phyloP scores from a whole-genome alignment of 2,329 filamentous ascomycete genomes.

The Epichloe amarillans region DNA sequence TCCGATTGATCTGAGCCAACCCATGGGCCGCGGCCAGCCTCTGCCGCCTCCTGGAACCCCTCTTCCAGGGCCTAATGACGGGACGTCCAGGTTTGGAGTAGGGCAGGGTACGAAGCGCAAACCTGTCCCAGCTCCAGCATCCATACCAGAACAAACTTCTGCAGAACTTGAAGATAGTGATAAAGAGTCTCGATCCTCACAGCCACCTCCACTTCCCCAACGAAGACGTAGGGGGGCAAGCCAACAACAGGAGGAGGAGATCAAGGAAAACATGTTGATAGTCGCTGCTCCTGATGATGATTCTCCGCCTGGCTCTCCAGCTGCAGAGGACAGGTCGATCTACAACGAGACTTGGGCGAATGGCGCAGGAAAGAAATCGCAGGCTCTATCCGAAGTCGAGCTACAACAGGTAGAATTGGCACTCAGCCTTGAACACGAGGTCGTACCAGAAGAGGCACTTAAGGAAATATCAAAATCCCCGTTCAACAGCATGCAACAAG shows the following conservation, averaged over 20 bases:
- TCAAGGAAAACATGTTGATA: constrained; percentile 44
- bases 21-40: constrained; percentile 72
- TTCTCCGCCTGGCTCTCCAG: constrained; percentile 43
- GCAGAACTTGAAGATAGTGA: constrained; percentile 14
- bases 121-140: constrained; percentile 40
- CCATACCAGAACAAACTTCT: constrained; percentile 12
- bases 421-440: not conserved
- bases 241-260: constrained; percentile 21
- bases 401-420: not conserved
- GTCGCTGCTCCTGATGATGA: constrained; percentile 50
- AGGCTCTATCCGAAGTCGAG: constrained; percentile 6
- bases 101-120: constrained; percentile 52
- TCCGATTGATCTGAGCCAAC: constrained; percentile 41
- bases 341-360: constrained; percentile 9
- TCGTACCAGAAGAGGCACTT: not conserved
- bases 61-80: constrained; percentile 52
- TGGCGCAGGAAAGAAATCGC: not conserved
- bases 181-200: constrained; percentile 10
- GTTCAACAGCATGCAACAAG: not conserved
- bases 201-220: constrained; percentile 35
- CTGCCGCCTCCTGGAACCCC: constrained; percentile 71
- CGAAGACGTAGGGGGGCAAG: constrained; percentile 25
- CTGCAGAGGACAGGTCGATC: constrained; percentile 20
- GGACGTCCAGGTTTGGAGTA: constrained; percentile 42
- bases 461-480: not conserved